These are phyloP conservation scores for Verticillium isaacii DNA, from an alignment of 2,329 filamentous ascomycete genomes.

Conservation along the genomic window DNA sequence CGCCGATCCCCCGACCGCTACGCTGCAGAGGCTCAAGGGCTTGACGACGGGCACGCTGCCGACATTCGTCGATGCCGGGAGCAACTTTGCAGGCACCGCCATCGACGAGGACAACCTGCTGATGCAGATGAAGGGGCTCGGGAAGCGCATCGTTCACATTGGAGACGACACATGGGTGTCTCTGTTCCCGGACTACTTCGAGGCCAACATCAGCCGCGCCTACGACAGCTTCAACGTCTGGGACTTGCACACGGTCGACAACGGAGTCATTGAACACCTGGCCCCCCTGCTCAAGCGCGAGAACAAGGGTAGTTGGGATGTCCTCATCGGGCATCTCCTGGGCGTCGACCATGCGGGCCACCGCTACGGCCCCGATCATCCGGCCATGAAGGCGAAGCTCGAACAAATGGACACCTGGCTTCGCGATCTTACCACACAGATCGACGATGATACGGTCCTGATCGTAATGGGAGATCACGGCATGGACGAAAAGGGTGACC, in stretches of 20 bases:
- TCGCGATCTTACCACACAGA: slow-evolving; percentile 59
- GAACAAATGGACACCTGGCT: slow-evolving; percentile 86
- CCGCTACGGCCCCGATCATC: slow-evolving; percentile 88
- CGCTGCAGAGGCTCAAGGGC: slow-evolving; percentile 86
- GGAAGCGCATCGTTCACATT: slow-evolving; percentile 79
- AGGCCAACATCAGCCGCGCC: slow-evolving; percentile 75
- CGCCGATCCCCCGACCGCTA: slow-evolving; percentile 91
- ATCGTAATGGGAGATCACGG: slow-evolving; percentile 99
- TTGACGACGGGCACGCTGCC: slow-evolving; percentile 92
- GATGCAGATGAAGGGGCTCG: slow-evolving; percentile 59
- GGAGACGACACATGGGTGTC: slow-evolving; percentile 98
- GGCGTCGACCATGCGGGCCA: slow-evolving; percentile 97
- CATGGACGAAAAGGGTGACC: slow-evolving; percentile 96
- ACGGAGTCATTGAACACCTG: slow-evolving; percentile 87
- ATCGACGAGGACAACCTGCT: slow-evolving; percentile 88
- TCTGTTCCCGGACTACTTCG: slow-evolving; percentile 90
- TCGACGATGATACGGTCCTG: slow-evolving; percentile 83
- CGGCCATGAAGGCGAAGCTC: slow-evolving; percentile 86
- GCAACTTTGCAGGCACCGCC: slow-evolving; percentile 89
- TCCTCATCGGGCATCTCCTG: slow-evolving; percentile 90
- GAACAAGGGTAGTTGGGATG: slow-evolving; percentile 73
- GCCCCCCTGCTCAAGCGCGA: slow-evolving; percentile 70
- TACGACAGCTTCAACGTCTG: slow-evolving; percentile 99
- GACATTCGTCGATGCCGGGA: slow-evolving; percentile 89
- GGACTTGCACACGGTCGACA: slow-evolving; percentile 95